Conservation (phyloP, 805 yeast species). For the Metschnikowia henanensis region DNA sequence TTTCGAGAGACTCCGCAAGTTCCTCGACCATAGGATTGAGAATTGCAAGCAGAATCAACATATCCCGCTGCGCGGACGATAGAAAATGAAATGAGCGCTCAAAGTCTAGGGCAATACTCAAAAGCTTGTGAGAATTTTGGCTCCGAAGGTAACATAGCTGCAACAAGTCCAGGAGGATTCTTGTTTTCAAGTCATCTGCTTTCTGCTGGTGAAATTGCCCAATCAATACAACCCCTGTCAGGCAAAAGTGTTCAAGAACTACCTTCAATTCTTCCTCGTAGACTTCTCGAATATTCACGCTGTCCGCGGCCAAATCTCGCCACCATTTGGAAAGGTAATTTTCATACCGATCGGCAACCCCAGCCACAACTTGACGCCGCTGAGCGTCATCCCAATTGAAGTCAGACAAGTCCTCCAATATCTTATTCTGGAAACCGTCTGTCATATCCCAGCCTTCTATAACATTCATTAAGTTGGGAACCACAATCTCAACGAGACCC, state of each 20-base stretch:
- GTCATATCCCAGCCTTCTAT: constrained; percentile 6
- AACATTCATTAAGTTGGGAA: constrained; percentile 5
- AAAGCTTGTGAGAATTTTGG: not conserved
- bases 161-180: not conserved
- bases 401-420: constrained; percentile 11
- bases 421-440: constrained; percentile 6
- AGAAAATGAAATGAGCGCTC: constrained; percentile 2
- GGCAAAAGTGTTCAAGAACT: constrained; percentile 6
- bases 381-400: constrained; percentile 7
- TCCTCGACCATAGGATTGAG: constrained; percentile 34
- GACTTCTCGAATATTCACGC: not conserved
- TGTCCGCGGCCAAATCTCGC: not conserved
- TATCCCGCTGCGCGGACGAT: constrained; percentile 10
- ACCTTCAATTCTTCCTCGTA: not conserved
- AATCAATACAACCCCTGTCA: constrained; percentile 2
- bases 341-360: constrained; percentile 6
- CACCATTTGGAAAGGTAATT: not conserved
- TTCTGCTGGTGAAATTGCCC: constrained; percentile 2
- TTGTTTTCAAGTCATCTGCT: not conserved
- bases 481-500: constrained; percentile 5
- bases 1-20: not conserved
- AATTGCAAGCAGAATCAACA: constrained; percentile 31
- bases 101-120: not conserved
- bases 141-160: not conserved
- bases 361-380: constrained; percentile 4